Base-by-base conservation (phyloP, 768 basidiomycete species). In the Tylopilus sp. region DNA sequence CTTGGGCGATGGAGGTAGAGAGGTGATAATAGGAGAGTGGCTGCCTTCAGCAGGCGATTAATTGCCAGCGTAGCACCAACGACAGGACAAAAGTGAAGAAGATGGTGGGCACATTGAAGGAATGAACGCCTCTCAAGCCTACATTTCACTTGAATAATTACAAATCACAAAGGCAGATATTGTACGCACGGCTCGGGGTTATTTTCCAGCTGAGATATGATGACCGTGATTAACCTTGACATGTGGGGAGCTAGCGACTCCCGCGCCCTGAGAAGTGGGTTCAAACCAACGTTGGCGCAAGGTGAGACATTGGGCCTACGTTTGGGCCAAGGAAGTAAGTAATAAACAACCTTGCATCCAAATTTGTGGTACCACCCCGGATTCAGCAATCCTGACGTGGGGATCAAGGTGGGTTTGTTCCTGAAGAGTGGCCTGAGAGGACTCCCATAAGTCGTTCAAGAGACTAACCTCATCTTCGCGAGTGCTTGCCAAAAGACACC, bases 161-260 rank as follows among this genome's bases (percentile, higher is more conserved):
- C 55, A 45, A 50, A 26, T 14, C 33, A 42, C 2, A 43, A 17
- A 16, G 17, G 36, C 17, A 29, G 46, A 38, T 6, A 22, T 31
- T 24, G 25, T 24, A 61, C 81, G 61, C 65, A 87, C 86, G 73
- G 37, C 13, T 74, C 68, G 19, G 69, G 66, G 13, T 72, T 71
- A 53, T 78, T 80, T 64, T 92, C 89, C 1, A 92, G 71, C 53
- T 84, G 87, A 59, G 76, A 81, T 3, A 75, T 68, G 19, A 92
- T 62, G 38, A 75, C 70, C 21, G 75, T 74, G 16, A 80, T 61
- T n/a, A 92, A 49, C 44, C 74, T 79, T n/a, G 78, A 67, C 1
- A 72, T 48, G 61, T 87, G 74, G 0, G 89, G 78, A 22, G 78
- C 76, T 24, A 92, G 62, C 54, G 81, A 77, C 42, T 75, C 74